A percentile compares a stretch with the other conserved stretches of the same genome.
These are phyloP conservation scores for Mollisia scopiformis DNA, from an alignment of 2,329 filamentous ascomycete genomes.

Conservation along the genomic window DNA sequence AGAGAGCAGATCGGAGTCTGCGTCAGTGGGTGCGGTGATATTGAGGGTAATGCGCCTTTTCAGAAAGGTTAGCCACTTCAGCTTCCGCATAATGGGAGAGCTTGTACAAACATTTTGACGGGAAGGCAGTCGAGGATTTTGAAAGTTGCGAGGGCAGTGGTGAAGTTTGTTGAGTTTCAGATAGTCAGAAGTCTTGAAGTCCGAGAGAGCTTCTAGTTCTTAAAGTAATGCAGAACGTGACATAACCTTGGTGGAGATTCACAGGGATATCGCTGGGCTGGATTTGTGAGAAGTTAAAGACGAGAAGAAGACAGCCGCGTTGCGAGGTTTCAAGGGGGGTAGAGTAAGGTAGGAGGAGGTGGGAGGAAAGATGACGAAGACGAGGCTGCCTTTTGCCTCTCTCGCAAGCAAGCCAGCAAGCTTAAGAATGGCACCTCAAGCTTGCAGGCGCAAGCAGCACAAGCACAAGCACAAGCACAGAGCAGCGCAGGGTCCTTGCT, in stretches of 20 bases:
- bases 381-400: not conserved
- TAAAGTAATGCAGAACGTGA: slow-evolving; percentile 8
- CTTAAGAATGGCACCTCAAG: not conserved
- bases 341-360: too few relatives aligned
- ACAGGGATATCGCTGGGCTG: not conserved
- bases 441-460: not conserved
- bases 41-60: slow-evolving; percentile 84
- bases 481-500: not conserved
- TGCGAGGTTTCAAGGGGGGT: not conserved
- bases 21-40: slow-evolving; percentile 74
- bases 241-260: slow-evolving; percentile 10
- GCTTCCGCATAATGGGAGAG: not conserved
- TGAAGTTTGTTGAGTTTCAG: slow-evolving; percentile 4
- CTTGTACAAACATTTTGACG: slow-evolving; percentile 24
- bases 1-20: slow-evolving; percentile 69
- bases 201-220: not conserved
- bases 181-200: not conserved
- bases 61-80: slow-evolving; percentile 13
- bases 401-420: not conserved
- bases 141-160: not conserved
- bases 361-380: too few relatives aligned
- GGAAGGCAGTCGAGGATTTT: not conserved
- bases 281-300: too few relatives aligned
- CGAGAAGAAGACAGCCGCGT: not conserved
- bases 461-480: too few relatives aligned